Evolutionary conservation across 1,284 basidiomycete genomes (phyloP), one percentile per base, ranked within the genome.

Genomic region (Heterobasidion parviporum): DNA sequence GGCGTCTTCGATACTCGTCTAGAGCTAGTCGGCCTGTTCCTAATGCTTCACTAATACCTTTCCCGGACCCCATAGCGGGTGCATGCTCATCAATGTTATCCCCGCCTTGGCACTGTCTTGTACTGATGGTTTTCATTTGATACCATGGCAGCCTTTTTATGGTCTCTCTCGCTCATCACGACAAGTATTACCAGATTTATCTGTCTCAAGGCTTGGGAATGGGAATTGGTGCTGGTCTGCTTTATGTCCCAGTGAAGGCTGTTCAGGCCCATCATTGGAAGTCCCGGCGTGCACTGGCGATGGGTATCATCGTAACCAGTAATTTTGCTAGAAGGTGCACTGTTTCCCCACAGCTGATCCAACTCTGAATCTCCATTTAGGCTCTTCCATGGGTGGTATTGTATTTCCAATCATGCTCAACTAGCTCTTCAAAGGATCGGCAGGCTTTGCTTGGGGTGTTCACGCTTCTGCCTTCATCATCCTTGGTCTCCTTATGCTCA

Each of bases 181-280:
- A 70, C 41, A 65, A 67, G 45, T 70, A 69, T 55, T 70, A 70
- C 45, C 68, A 75, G 60, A 66, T 67, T 16, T 72, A 78, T 56
- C 70, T 74, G 26, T 69, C 72, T 7, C 76, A 78, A 64, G 63
- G 59, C 4, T 35, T 62, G 14, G 54, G 74, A 64, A 54, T 54
- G 60, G 62, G 62, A 15, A n/a, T 62, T 20, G 62, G 54, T 7
- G 48, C 56, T 38, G 62, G 62, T 10, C 48, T 61, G 8, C 33
- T 62, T 15, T 59, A 55, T 43, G 20, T 60, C 6, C 62, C 62
- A 3, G 49, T 58, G 6, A 16, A 61, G 6, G 49, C 60, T 9
- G 52, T 63, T 12, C n/a, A 56, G 8, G 53, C 54, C 12, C 57
- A 56, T 38, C 44, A 57, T 45, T 57, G 56, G 54, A 53, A 46